Percentiles rank a stretch among this genome's conserved stretches.
Conservation (phyloP, 306 rosid species). For the Dalbergia cultrata region DNA sequence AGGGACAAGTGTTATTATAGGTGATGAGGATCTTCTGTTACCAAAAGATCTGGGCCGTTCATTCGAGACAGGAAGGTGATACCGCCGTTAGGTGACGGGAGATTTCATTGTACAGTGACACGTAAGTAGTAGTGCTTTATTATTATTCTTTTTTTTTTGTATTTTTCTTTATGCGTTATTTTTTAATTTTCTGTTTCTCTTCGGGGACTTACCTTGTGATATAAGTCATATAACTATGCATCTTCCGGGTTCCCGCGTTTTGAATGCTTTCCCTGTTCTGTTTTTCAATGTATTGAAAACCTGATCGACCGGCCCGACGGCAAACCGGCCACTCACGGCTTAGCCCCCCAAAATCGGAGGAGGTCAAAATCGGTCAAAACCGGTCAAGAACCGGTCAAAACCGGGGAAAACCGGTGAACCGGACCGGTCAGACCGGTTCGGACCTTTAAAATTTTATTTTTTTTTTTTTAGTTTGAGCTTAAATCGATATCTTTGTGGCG, state of each 20-base stretch:
- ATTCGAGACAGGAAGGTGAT: conserved; percentile 13
- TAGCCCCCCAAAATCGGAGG: too few relatives aligned
- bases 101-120: conserved; percentile 45
- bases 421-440: too few relatives aligned
- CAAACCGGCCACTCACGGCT: too few relatives aligned
- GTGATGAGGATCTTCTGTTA: conserved; percentile 39
- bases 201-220: background rate
- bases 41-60: conserved; percentile 46
- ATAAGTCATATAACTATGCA: background rate
- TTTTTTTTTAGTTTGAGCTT: too few relatives aligned
- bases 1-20: conserved; percentile 33
- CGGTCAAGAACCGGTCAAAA: too few relatives aligned
- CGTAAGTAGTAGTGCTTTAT: conserved; percentile 33
- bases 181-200: background rate
- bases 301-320: too few relatives aligned
- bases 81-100: conserved; percentile 37
- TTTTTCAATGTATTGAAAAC: background rate
- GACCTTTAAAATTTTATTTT: too few relatives aligned
- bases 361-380: too few relatives aligned
- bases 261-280: background rate
- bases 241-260: conserved; percentile 13
- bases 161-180: background rate
- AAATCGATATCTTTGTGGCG: too few relatives aligned
- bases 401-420: too few relatives aligned
- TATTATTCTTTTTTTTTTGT: background rate